Evolutionary conservation across 2,329 filamentous ascomycete genomes (phyloP).

Genomic region (Fusarium avenaceum): DNA sequence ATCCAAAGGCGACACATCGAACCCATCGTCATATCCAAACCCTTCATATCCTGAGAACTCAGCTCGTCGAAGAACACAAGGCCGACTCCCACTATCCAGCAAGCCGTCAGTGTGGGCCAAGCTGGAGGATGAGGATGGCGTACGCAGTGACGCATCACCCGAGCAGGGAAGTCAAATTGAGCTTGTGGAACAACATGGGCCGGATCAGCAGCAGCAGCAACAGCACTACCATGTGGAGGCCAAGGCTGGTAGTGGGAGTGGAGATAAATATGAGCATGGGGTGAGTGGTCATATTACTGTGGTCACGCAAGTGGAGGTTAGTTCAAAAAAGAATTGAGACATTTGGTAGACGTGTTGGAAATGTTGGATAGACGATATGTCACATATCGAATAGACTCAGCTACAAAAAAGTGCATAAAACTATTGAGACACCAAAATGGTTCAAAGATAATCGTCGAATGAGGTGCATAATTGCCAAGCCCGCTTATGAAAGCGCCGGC

Average conservation of each 20-base stretch:
- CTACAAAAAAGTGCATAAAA: not conserved
- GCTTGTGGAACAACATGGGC: slow-evolving; percentile 41
- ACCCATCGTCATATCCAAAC: slow-evolving; percentile 43
- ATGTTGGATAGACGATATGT: not conserved
- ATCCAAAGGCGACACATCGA: slow-evolving; percentile 38
- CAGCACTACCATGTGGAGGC: slow-evolving; percentile 19
- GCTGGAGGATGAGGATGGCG: slow-evolving; percentile 48
- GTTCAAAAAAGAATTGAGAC: slow-evolving; percentile 12
- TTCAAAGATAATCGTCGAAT: not conserved
- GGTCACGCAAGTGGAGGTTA: slow-evolving; percentile 49
- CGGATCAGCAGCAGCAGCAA: slow-evolving; percentile 15
- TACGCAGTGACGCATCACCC: slow-evolving; percentile 12
- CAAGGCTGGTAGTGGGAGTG: slow-evolving; percentile 14
- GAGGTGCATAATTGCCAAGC: slow-evolving; percentile 3
- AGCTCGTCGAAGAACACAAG: slow-evolving; percentile 35
- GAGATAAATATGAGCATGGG: not conserved
- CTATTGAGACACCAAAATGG: not conserved
- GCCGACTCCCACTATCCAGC: slow-evolving; percentile 28
- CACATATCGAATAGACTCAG: not conserved
- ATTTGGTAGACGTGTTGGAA: not conserved
- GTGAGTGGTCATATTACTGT: slow-evolving; percentile 47
- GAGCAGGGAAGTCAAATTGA: slow-evolving; percentile 51
- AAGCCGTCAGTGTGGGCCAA: slow-evolving; percentile 51
- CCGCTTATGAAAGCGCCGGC: not conserved
- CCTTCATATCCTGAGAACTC: slow-evolving; percentile 42